These are phyloP conservation scores for Pichia membranifaciens DNA, from an alignment of 805 yeast genomes.

Conservation along the genomic window DNA sequence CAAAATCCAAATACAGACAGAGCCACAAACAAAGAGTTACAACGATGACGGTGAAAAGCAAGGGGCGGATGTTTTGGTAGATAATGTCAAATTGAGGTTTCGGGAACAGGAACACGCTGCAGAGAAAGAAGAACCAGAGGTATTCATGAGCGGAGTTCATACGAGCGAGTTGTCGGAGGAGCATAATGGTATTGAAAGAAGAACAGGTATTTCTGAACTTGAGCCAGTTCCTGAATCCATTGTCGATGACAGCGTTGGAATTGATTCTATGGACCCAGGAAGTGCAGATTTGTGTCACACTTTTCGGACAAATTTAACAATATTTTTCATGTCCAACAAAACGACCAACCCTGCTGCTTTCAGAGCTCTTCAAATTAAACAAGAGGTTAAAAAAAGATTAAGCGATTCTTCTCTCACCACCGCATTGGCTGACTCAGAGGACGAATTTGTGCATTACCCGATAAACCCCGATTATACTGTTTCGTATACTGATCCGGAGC, in stretches of 20 bases:
- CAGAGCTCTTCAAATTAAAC: background rate
- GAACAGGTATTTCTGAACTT: background rate
- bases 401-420: background rate
- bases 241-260: background rate
- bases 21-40: too few species aligned
- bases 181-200: background rate
- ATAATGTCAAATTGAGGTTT: too few species aligned
- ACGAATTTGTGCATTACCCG: constrained; percentile 6
- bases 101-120: too few species aligned
- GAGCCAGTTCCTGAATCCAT: constrained; percentile 5
- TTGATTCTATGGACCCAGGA: background rate
- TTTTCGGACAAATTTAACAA: constrained; percentile 11
- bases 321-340: constrained; percentile 16
- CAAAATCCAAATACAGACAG: too few species aligned
- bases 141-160: too few species aligned
- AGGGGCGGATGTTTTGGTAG: background rate
- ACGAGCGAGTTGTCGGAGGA: too few species aligned
- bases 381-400: background rate
- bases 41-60: background rate
- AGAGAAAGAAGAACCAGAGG: background rate
- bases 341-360: constrained; percentile 2
- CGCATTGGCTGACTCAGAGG: background rate
- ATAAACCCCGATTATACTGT: background rate
- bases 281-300: background rate
- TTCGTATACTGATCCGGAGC: constrained; percentile 9